Percentiles rank a stretch among this genome's conserved stretches.
Evolutionary conservation across 139 green algal genomes (phyloP).

Genomic region (Chlorella sp.): DNA sequence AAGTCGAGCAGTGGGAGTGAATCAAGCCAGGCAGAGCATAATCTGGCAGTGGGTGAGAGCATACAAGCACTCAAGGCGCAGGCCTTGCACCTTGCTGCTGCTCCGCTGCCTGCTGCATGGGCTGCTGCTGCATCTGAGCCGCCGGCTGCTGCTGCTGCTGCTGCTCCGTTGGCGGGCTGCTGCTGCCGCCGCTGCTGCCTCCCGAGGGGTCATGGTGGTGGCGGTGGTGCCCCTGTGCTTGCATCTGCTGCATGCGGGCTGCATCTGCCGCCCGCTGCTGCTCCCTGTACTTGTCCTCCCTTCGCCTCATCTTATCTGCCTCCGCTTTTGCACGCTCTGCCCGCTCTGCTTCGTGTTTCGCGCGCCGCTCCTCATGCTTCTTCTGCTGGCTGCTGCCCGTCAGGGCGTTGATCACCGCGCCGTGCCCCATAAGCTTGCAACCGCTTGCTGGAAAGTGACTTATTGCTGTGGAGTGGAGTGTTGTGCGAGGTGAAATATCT

Average conservation of each 20-base stretch:
- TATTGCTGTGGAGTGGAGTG: too few relatives aligned
- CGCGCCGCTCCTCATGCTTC: not conserved
- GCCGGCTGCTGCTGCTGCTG: not conserved
- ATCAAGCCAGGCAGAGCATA: too few relatives aligned
- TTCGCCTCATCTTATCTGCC: not conserved
- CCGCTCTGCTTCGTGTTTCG: not conserved
- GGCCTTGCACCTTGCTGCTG: not conserved
- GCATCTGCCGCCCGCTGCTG: not conserved
- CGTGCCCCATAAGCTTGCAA: not conserved
- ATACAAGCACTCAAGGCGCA: not conserved
- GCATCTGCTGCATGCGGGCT: not conserved
- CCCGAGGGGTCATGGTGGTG: not conserved
- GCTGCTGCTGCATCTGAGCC: not conserved
- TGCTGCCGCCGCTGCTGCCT: not conserved
- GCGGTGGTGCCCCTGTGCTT: not conserved
- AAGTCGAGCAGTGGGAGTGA: too few relatives aligned
- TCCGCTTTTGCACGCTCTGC: not conserved
- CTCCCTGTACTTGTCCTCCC: constrained; percentile 3
- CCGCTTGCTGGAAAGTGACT: not conserved
- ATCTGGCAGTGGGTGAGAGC: not conserved
- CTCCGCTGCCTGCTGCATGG: not conserved
- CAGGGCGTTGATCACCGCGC: not conserved
- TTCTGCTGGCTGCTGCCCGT: not conserved
- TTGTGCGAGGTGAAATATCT: too few relatives aligned
- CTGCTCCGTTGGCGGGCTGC: not conserved